Conservation (phyloP, 2,329 filamentous ascomycete genomes). For the Proliferodiscus dingleyae region DNA sequence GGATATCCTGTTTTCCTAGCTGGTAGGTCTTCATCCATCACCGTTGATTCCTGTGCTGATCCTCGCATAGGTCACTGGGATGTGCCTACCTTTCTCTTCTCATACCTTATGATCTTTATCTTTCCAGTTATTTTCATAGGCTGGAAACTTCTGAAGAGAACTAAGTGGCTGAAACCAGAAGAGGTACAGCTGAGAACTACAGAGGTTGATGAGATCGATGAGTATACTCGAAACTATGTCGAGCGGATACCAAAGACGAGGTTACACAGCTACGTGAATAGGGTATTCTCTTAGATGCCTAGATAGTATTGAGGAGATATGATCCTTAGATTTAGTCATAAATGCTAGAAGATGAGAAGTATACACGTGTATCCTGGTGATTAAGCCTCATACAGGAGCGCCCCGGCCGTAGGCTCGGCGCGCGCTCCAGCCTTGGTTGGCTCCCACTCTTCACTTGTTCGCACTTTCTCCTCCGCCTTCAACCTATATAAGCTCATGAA, state of each 20-base stretch:
- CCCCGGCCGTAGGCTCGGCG: too few species aligned
- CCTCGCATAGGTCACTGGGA: slow-evolving; percentile 42
- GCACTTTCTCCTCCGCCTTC: too few species aligned
- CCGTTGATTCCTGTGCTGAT: background rate
- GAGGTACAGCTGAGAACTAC: slow-evolving; percentile 48
- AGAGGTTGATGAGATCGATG: slow-evolving; percentile 56
- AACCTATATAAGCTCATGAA: too few species aligned
- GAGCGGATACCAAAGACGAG: slow-evolving; percentile 22
- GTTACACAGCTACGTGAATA: slow-evolving; percentile 22
- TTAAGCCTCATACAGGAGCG: too few species aligned
- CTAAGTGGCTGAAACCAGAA: slow-evolving; percentile 46
- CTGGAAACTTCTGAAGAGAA: slow-evolving; percentile 57
- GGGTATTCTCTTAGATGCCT: slow-evolving; percentile 13
- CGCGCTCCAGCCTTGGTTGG: too few species aligned
- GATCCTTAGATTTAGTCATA: too few species aligned
- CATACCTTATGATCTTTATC: slow-evolving; percentile 53
- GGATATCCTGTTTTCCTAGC: slow-evolving; percentile 59
- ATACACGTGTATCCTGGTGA: too few species aligned
- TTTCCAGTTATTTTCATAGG: slow-evolving; percentile 54
- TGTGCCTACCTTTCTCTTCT: slow-evolving; percentile 56
- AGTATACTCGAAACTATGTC: slow-evolving; percentile 52
- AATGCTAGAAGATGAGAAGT: background rate
- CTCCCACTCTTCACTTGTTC: background rate
- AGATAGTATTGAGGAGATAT: background rate
- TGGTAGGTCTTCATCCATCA: slow-evolving; percentile 12